phyloP scores from a whole-genome alignment of 2,329 filamentous ascomycete species.

The Fusarium solani-melongenae region DNA sequence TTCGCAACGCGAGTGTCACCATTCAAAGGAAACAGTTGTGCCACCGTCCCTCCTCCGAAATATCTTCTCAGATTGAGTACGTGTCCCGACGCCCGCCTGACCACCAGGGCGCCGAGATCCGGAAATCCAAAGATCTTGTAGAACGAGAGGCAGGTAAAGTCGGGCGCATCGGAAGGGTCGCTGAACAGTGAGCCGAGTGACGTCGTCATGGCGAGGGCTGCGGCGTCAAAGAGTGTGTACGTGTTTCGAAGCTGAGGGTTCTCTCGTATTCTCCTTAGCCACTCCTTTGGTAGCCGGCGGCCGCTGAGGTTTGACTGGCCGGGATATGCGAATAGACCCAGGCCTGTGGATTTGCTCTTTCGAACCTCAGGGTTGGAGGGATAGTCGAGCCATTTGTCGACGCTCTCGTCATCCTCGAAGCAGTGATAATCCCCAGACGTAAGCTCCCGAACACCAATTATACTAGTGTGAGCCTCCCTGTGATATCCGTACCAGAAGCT shows the following conservation, averaged over 20 bases:
- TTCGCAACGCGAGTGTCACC: constrained; percentile 46
- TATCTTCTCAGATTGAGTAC: constrained; percentile 67
- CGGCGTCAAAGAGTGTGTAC: constrained; percentile 70
- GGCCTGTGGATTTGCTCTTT: constrained; percentile 29
- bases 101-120: constrained; percentile 70
- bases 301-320: constrained; percentile 79
- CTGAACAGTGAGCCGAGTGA: constrained; percentile 63
- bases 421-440: constrained; percentile 64
- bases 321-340: constrained; percentile 70
- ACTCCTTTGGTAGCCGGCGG: constrained; percentile 67
- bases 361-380: constrained; percentile 33
- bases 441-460: constrained; percentile 76
- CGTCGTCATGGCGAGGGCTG: constrained; percentile 72
- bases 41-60: constrained; percentile 77
- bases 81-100: constrained; percentile 65
- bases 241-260: constrained; percentile 35
- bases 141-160: constrained; percentile 70
- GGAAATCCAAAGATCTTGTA: constrained; percentile 77
- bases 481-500: constrained; percentile 71
- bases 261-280: constrained; percentile 57
- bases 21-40: constrained; percentile 55
- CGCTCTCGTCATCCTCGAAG: constrained; percentile 69
- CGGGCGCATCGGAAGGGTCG: constrained; percentile 62
- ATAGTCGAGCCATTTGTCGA: constrained; percentile 56
- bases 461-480: constrained; percentile 69